phyloP scores from a whole-genome alignment of 2,329 filamentous ascomycete species.

The Davidsoniella virescens region DNA sequence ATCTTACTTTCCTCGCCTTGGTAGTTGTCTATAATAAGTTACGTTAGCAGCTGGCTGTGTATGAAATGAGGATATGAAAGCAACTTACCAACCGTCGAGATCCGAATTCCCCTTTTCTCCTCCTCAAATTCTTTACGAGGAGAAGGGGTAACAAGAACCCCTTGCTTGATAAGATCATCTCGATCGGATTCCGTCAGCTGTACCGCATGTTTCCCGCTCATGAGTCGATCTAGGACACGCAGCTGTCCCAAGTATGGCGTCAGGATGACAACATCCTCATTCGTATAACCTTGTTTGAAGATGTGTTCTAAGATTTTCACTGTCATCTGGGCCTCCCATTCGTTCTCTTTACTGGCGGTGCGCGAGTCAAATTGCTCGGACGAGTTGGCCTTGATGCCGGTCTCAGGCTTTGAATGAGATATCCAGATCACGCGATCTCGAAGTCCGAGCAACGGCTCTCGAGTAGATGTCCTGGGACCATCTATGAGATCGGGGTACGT shows the following conservation, averaged over 20 bases:
- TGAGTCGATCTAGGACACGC: conserved; percentile 33
- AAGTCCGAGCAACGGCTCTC: conserved; percentile 38
- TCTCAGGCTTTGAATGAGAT: conserved; percentile 30
- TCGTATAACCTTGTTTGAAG: conserved; percentile 53
- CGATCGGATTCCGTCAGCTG: conserved; percentile 54
- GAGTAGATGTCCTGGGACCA: conserved; percentile 29
- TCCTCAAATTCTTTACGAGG: conserved; percentile 30
- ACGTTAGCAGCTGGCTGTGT: background rate
- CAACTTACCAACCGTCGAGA: conserved; percentile 53
- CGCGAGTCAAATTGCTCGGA: conserved; percentile 24
- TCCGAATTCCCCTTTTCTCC: conserved; percentile 34
- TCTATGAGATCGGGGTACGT: conserved; percentile 49
- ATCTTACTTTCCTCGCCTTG: conserved; percentile 65
- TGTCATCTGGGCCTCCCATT: conserved; percentile 49
- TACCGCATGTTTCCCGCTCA: conserved; percentile 43
- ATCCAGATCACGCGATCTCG: conserved; percentile 46
- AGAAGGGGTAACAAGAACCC: conserved; percentile 20
- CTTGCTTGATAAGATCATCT: conserved; percentile 44
- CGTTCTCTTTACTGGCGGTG: conserved; percentile 35
- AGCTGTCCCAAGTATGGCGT: conserved; percentile 61
- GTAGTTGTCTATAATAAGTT: conserved; percentile 44
- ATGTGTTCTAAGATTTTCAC: conserved; percentile 50
- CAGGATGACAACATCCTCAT: conserved; percentile 47
- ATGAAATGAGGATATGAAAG: background rate
- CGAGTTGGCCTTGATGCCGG: background rate